Conservation (phyloP, 169 alveolate species). For the Babesia divergens region DNA sequence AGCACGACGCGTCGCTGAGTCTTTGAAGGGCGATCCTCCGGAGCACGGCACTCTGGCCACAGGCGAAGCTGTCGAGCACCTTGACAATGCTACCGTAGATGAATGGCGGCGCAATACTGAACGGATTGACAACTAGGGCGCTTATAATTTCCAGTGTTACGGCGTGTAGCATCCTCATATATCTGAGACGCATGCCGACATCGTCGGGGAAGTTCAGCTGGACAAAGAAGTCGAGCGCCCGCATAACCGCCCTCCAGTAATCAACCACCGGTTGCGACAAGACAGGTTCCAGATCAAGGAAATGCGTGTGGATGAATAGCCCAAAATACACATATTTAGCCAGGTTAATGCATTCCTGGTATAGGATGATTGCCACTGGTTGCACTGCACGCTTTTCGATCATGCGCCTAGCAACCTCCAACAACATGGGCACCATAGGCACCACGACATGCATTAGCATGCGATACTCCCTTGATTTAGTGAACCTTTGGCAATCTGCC, state of each 20-base stretch:
- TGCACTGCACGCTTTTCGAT: not conserved
- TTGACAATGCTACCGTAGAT: not conserved
- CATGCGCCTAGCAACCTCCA: not conserved
- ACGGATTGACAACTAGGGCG: constrained; percentile 18
- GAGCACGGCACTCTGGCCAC: constrained; percentile 20
- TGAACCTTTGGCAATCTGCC: not conserved
- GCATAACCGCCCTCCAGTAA: constrained; percentile 20
- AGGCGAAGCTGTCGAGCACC: constrained; percentile 22
- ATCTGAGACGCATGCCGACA: constrained; percentile 7
- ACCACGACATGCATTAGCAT: not conserved
- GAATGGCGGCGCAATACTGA: constrained; percentile 39
- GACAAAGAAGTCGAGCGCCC: constrained; percentile 1
- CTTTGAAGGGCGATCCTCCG: constrained; percentile 34
- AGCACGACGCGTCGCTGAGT: constrained; percentile 30
- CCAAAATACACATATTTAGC: constrained; percentile 13
- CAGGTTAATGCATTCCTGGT: constrained; percentile 25
- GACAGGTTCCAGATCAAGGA: not conserved
- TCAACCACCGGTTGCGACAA: not conserved
- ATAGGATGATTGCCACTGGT: constrained; percentile 11
- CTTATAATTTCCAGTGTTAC: constrained; percentile 13
- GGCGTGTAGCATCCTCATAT: constrained; percentile 26
- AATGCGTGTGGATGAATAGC: constrained; percentile 4
- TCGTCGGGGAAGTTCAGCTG: constrained; percentile 16
- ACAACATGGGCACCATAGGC: constrained; percentile 12
- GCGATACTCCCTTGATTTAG: not conserved